These are phyloP conservation scores for Trametopsis cervina DNA, from an alignment of 768 basidiomycete species.

Conservation along the genomic window DNA sequence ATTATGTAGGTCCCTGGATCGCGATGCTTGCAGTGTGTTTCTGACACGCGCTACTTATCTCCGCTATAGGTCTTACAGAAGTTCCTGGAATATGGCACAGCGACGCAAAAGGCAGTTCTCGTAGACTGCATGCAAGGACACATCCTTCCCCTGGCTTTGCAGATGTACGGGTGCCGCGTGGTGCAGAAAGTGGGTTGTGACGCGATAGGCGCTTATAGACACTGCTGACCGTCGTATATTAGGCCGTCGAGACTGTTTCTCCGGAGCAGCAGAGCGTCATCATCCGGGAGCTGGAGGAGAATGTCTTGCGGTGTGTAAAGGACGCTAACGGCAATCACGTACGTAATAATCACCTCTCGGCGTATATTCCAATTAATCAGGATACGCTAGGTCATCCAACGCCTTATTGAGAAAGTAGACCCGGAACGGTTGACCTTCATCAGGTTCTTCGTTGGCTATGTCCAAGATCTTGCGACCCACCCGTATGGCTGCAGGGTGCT, in stretches of 20 bases:
- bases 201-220: conserved; percentile 5
- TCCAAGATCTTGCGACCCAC: conserved; percentile 78
- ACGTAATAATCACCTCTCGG: conserved; percentile 19
- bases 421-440: conserved; percentile 75
- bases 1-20: conserved; percentile 61
- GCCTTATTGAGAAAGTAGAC: conserved; percentile 74
- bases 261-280: conserved; percentile 73
- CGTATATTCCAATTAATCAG: conserved; percentile 2
- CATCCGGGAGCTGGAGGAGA: conserved; percentile 71
- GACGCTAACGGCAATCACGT: conserved; percentile 96
- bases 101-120: conserved; percentile 63
- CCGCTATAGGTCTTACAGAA: conserved; percentile 79
- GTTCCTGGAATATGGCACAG: conserved; percentile 81
- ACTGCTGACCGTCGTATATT: conserved; percentile 13
- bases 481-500: conserved; percentile 93
- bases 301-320: conserved; percentile 80
- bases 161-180: conserved; percentile 96
- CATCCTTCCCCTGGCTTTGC: conserved; percentile 68
- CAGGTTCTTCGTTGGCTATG: conserved; percentile 65
- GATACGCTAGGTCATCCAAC: conserved; percentile 67
- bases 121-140: conserved; percentile 72
- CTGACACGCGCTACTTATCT: not conserved
- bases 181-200: conserved; percentile 69
- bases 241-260: conserved; percentile 81
- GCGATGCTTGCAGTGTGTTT: not conserved